These are phyloP conservation scores for Syzygium aromaticum DNA, from an alignment of 345 rosid species.

Conservation along the genomic window DNA sequence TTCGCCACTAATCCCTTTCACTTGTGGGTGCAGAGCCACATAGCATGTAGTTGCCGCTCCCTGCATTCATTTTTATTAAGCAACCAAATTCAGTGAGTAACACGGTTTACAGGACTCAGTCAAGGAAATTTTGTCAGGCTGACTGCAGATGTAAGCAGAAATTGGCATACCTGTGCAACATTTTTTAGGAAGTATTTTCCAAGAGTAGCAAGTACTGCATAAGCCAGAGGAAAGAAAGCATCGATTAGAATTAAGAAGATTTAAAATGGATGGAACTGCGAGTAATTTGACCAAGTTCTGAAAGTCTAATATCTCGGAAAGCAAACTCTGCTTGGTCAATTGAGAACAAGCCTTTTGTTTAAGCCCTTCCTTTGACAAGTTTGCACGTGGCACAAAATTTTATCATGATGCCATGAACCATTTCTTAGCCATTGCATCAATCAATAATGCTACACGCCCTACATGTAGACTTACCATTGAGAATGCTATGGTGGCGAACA, in stretches of 20 bases:
- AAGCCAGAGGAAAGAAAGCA: not conserved
- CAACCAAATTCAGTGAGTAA: not conserved
- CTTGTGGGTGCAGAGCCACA: slow-evolving; percentile 62
- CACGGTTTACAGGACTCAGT: not conserved
- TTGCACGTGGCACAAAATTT: not conserved
- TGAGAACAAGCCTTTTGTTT: not conserved
- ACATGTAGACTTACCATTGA: slow-evolving; percentile 25
- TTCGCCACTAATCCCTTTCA: slow-evolving; percentile 55
- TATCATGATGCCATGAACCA: not conserved
- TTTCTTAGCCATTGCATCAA: not conserved
- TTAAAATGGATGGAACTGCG: not conserved
- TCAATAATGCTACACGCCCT: not conserved
- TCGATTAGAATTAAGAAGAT: not conserved
- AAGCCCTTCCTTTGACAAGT: not conserved
- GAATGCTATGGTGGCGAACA: slow-evolving; percentile 36
- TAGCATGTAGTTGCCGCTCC: slow-evolving; percentile 84
- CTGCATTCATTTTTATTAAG: slow-evolving; percentile 13
- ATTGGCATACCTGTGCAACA: slow-evolving; percentile 49
- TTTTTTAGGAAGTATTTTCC: slow-evolving; percentile 43
- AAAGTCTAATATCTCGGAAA: not conserved
- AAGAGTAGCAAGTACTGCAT: slow-evolving; percentile 34
- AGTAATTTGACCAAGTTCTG: not conserved
- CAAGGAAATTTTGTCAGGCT: not conserved
- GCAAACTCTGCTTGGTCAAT: not conserved
- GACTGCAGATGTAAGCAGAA: not conserved